Conservation (phyloP, 345 rosid species). For the Gossypium rotundifolium region DNA sequence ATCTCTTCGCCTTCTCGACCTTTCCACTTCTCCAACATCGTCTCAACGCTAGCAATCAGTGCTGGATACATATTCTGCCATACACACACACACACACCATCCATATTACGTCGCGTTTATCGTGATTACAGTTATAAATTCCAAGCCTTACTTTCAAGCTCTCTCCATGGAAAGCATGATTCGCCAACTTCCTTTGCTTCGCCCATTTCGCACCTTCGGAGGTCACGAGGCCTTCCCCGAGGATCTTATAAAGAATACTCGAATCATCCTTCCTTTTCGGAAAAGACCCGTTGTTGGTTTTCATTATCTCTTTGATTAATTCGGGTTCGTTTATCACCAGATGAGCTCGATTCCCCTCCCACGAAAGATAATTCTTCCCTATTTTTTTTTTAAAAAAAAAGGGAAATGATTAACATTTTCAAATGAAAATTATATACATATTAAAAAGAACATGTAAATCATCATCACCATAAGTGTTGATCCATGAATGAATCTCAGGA, state of each 20-base stretch:
- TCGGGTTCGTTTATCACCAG: conserved; percentile 34
- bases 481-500: conserved; percentile 29
- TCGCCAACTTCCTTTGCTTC: conserved; percentile 39
- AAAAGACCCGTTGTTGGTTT: conserved; percentile 23
- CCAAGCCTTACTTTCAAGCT: conserved; percentile 28
- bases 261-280: conserved; percentile 9
- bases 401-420: background rate
- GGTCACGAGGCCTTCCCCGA: conserved; percentile 35
- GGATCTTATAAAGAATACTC: conserved; percentile 19
- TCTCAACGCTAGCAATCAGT: conserved; percentile 28
- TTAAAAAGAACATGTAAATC: background rate
- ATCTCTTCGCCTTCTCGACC: background rate
- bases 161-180: conserved; percentile 42
- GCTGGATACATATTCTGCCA: conserved; percentile 32
- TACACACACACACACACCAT: background rate
- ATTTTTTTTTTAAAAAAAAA: too few relatives aligned
- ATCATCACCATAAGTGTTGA: conserved; percentile 19
- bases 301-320: conserved; percentile 37
- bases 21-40: background rate
- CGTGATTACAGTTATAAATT: too few relatives aligned
- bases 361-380: conserved; percentile 30
- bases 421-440: background rate
- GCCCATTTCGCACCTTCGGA: conserved; percentile 37
- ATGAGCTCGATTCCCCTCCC: conserved; percentile 33
- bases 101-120: background rate